phyloP scores from a whole-genome alignment of 305 asterid species.

The Solanum aculeatissimum region DNA sequence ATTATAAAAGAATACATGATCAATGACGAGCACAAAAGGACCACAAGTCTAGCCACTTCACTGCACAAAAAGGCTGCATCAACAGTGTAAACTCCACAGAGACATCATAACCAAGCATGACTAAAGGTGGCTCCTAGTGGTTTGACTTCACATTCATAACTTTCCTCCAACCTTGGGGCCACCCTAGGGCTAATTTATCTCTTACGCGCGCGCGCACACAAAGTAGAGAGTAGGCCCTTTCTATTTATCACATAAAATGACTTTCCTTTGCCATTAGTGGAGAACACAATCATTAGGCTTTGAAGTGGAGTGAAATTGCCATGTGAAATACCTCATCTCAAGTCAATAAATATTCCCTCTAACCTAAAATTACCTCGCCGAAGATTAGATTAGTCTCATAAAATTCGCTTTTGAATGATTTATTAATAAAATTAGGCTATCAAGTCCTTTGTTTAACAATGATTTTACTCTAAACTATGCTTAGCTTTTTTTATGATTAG shows the following conservation, averaged over 20 bases:
- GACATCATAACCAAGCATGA: not conserved
- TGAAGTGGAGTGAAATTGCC: slow-evolving; percentile 22
- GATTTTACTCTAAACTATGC: slow-evolving; percentile 2
- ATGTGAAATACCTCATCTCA: slow-evolving; percentile 20
- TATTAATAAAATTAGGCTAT: not conserved
- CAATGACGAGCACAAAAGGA: not conserved
- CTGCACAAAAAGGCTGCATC: not conserved
- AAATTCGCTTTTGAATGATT: not conserved
- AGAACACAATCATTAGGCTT: slow-evolving; percentile 37
- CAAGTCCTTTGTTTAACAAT: not conserved
- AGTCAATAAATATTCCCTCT: slow-evolving; percentile 9
- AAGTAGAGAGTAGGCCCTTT: not conserved
- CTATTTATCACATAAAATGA: not conserved
- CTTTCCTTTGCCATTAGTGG: slow-evolving; percentile 23
- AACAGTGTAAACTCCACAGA: not conserved
- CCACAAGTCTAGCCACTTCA: not conserved
- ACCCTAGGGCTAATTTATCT: not conserved
- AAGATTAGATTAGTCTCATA: not conserved
- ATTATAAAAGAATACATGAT: not conserved
- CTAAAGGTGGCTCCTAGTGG: not conserved
- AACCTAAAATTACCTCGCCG: not conserved
- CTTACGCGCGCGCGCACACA: not conserved
- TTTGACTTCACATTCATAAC: not conserved
- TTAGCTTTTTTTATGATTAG: slow-evolving; percentile 11
- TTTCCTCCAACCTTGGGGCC: not conserved